Evolutionary conservation across 1,284 basidiomycete species (phyloP), one percentile per base, ranked within the genome.

Genomic region (Mrakiaceae sp.): DNA sequence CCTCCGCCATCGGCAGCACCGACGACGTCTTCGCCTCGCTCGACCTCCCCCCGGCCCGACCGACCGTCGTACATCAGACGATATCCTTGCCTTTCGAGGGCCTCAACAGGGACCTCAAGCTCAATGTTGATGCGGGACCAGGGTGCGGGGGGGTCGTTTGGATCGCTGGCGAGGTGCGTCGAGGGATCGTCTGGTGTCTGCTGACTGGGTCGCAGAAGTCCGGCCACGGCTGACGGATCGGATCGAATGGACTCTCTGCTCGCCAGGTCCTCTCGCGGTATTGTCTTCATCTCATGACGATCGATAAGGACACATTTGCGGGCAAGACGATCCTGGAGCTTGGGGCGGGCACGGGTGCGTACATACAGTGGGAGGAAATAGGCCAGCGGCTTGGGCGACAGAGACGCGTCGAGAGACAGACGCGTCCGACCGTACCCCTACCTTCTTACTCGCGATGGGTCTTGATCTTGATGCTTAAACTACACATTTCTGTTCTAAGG

Each of bases 321-420:
- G 58, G 52, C 49, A 70, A 68, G 60, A 64, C 56, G 39, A 53
- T 65, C 39, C 51, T 70, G 11, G 69, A 70, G 61, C 66, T 70
- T 16, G 69, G 69, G 11, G 64, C 67, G 12, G 69, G 69, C 0
- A 70, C 69, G 9, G 69, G 69, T 40, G 27, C 27, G 27, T 27
- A 27, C 27, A 27, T 27, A 1, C 27, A 27, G 27, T 27, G 27
- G 27, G 27, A 27, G 27, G 27, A 27, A 27, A 27, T 27, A 27
- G 27, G 27, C 27, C 27, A 27, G n/a, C 27, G 27, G 27, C 27
- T 27, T 27, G 27, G 27, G 27, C 27, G 27, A 27, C 27, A 27
- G 27, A 27, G 27, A 27, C 27, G 27, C 27, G 27, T 27, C 27
- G 27, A 27, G 27, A 27, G 27, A 27, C 27, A 27, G 27, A 27